These are phyloP conservation scores for Saccharomyces uvarum DNA, from an alignment of 1,139 yeast genomes.

Conservation along the genomic window DNA sequence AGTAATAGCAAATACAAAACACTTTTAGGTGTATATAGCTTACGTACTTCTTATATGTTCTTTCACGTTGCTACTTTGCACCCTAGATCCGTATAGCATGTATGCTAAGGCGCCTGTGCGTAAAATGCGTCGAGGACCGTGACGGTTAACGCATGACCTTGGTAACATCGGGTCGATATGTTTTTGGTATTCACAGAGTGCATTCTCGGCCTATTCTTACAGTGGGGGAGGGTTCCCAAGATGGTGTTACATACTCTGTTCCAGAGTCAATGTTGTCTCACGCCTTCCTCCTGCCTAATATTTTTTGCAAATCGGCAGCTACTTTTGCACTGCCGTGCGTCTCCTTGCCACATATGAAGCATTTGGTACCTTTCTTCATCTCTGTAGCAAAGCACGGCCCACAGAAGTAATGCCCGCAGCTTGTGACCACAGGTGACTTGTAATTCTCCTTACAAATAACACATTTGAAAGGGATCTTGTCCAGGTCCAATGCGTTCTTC, in stretches of 20 bases:
- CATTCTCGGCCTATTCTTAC: too few relatives aligned
- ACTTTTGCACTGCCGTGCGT: conserved; percentile 44
- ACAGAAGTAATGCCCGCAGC: conserved; percentile 63
- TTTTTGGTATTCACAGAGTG: too few relatives aligned
- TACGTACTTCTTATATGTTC: not conserved
- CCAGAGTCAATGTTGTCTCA: not conserved
- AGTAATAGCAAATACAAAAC: not conserved
- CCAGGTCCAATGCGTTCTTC: conserved; percentile 15
- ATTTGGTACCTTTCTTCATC: conserved; percentile 41
- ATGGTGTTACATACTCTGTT: too few relatives aligned
- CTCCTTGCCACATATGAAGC: conserved; percentile 52
- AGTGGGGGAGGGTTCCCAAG: too few relatives aligned
- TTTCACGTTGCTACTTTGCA: not conserved
- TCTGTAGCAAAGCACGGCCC: conserved; percentile 52
- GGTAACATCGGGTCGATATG: too few relatives aligned
- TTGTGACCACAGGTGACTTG: conserved; percentile 51
- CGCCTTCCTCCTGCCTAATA: not conserved
- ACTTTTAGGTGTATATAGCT: not conserved
- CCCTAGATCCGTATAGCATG: not conserved
- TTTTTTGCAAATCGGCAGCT: conserved; percentile 19
- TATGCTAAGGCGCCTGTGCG: not conserved
- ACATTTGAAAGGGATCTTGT: conserved; percentile 53
- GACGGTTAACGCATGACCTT: not conserved
- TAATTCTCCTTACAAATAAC: conserved; percentile 55
- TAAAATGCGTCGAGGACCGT: not conserved